Evolutionary conservation across 768 basidiomycete species (phyloP).

Genomic region (Chalciporus piperatus): DNA sequence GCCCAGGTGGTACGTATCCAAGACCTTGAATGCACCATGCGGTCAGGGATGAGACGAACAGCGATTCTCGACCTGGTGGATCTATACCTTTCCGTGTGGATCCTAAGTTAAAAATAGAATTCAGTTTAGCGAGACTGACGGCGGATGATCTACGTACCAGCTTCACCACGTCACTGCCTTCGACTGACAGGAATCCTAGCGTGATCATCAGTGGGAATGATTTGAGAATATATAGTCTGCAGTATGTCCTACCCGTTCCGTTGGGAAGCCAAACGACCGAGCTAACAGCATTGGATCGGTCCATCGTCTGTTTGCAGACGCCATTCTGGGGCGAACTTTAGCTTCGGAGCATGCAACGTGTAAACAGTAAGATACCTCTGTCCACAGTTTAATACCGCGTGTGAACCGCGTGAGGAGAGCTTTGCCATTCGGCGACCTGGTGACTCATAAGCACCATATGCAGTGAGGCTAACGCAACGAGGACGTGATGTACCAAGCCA

Average conservation of each 20-base stretch:
- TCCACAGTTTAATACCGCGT: slow-evolving; percentile 51
- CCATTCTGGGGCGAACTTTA: slow-evolving; percentile 39
- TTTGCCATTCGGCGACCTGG: slow-evolving; percentile 47
- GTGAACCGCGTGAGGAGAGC: slow-evolving; percentile 46
- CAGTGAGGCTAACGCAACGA: neutral
- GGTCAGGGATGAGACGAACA: neutral
- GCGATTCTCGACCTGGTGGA: neutral
- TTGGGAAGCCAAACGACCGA: slow-evolving; percentile 50
- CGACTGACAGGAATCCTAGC: slow-evolving; percentile 50
- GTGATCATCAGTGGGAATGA: neutral
- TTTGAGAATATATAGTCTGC: neutral
- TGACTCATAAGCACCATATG: neutral
- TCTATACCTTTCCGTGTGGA: slow-evolving; percentile 36
- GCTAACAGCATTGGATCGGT: slow-evolving; percentile 41
- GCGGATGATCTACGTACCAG: slow-evolving; percentile 31
- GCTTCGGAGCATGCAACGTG: neutral
- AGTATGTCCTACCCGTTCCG: slow-evolving; percentile 38
- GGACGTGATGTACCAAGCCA: slow-evolving; percentile 40
- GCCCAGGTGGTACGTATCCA: slow-evolving; percentile 41
- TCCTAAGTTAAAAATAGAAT: slow-evolving; percentile 31
- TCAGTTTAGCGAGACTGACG: neutral
- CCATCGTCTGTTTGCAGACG: slow-evolving; percentile 47
- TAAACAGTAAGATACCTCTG: slow-evolving; percentile 34
- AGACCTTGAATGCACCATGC: slow-evolving; percentile 24
- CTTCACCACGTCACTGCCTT: slow-evolving; percentile 44